Evolutionary conservation across 2,329 filamentous ascomycete genomes (phyloP), one percentile per base, ranked within the genome.

Genomic region (Exophiala oligosperma): DNA sequence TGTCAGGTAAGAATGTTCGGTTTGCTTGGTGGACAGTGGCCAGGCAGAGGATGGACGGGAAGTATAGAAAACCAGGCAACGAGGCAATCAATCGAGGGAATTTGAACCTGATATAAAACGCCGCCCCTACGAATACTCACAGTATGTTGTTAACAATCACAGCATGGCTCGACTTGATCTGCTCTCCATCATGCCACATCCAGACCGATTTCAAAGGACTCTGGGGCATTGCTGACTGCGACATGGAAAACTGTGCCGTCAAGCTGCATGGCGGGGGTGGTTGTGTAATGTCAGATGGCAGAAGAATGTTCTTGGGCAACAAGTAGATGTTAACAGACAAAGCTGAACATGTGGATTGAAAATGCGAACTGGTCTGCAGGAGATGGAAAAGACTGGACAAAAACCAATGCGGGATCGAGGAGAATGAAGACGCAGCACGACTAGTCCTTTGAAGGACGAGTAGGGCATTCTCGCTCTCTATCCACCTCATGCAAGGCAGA

Each of bases 31-130:
- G 41, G 38, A 51, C 48, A 54, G 47, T 58, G 48, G 59, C 50
- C 53, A 32, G 41, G 32, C 32, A 26, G 41, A 37, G 32, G 35
- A 49, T 12, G 29, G 44, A 52, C 46, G 50, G 52, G 38, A 40
- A 53, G 37, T 37, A 46, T 29, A 32, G 41, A 40, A 28, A 26
- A n/a, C 17, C 29, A 32, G 59, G 55, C 55, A 56, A 61, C 59
- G 38, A 58, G 49, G 55, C 52, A 52, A 48, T 44, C 24, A 23
- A 29, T 48, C 44, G 40, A n/a, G 48, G 47, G 52, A 56, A 52
- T 61, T 56, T 59, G 35, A 61, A 51, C 21, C 21, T 17, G 47
- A 11, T 51, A 43, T 43, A 43, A 21, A 43, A 14, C 3, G 40
- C 12, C 40, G 14, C 12, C 40, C 17, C 14, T 17, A 11, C 12